Evolutionary conservation across 1,284 basidiomycete species (phyloP).

Genomic region (Puccinia polysora): DNA sequence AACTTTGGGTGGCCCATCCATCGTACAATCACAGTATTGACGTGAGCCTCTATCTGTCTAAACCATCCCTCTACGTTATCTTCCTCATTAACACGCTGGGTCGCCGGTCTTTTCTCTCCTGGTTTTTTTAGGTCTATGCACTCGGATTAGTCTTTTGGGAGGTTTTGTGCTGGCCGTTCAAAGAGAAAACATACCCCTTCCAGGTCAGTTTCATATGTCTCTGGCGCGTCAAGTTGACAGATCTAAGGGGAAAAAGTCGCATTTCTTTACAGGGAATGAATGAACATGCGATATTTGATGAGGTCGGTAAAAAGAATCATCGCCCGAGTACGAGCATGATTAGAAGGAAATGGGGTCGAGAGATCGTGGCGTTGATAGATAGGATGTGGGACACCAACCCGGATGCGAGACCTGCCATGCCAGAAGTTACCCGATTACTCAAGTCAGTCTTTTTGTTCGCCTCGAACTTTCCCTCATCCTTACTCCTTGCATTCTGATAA

Average conservation of each 20-base stretch:
- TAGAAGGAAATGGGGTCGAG: conserved; percentile 82
- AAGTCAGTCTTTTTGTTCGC: conserved; percentile 1
- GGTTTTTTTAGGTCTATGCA: conserved; percentile 66
- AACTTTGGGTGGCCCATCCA: conserved; percentile 91
- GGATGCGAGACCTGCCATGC: conserved; percentile 81
- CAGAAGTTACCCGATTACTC: conserved; percentile 67
- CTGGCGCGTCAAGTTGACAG: no score
- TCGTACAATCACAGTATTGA: conserved; percentile 99
- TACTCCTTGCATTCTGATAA: background rate
- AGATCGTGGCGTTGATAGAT: conserved; percentile 84
- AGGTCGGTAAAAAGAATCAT: conserved; percentile 76
- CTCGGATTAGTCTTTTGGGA: conserved; percentile 98
- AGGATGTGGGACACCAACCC: conserved; percentile 94
- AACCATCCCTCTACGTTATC: background rate
- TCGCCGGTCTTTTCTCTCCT: background rate
- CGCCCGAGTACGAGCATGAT: conserved; percentile 70
- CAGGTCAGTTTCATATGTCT: conserved; percentile 57
- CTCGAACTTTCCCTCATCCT: background rate
- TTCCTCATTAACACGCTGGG: background rate
- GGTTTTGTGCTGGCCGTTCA: conserved; percentile 83
- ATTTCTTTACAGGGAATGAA: conserved; percentile 38
- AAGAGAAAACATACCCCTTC: conserved; percentile 91
- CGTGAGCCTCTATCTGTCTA: no score
- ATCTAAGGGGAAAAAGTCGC: background rate
- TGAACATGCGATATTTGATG: conserved; percentile 85